Percentiles rank a stretch among this genome's conserved stretches.
phyloP scores from a whole-genome alignment of 371 early-diverging fungal species.

The Dichotomocladium elegans region DNA sequence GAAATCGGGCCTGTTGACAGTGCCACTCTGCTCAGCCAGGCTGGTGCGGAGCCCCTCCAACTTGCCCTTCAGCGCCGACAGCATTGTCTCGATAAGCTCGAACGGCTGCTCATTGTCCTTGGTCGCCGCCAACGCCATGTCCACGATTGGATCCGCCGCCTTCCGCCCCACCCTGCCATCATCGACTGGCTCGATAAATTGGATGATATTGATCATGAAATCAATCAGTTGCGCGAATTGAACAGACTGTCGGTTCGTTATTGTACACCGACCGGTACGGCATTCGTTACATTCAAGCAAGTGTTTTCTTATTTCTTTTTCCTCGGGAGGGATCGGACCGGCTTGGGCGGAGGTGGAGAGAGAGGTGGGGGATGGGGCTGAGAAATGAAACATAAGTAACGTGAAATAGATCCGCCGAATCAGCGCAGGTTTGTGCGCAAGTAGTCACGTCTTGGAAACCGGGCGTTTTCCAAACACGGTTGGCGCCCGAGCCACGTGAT shows the following conservation, averaged over 20 bases:
- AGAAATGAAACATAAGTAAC: background rate
- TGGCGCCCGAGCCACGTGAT: conserved; percentile 93
- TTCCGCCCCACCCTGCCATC: background rate
- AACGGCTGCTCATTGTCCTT: conserved; percentile 22
- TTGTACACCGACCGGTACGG: conserved; percentile 54
- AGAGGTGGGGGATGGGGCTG: no score
- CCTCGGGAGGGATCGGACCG: conserved; percentile 5
- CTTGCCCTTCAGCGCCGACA: conserved; percentile 11
- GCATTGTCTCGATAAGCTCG: conserved; percentile 21
- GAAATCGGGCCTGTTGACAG: conserved; percentile 33
- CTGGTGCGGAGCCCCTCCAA: conserved; percentile 14
- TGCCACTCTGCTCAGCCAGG: conserved; percentile 31
- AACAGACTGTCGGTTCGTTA: conserved; percentile 27
- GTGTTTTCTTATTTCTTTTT: conserved; percentile 6
- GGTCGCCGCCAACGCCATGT: conserved; percentile 2
- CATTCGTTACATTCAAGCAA: conserved; percentile 63
- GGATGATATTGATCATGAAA: conserved; percentile 19
- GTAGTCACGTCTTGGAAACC: conserved; percentile 50
- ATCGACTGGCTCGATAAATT: conserved; percentile 8
- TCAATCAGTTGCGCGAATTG: conserved; percentile 23
- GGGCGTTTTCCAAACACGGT: conserved; percentile 61
- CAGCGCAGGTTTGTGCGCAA: conserved; percentile 58
- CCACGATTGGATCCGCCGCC: background rate
- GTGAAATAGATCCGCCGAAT: conserved; percentile 27
- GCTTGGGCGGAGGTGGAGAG: no score